Evolutionary conservation across 1,284 basidiomycete species (phyloP).

Genomic region (Kwoniella shivajii): DNA sequence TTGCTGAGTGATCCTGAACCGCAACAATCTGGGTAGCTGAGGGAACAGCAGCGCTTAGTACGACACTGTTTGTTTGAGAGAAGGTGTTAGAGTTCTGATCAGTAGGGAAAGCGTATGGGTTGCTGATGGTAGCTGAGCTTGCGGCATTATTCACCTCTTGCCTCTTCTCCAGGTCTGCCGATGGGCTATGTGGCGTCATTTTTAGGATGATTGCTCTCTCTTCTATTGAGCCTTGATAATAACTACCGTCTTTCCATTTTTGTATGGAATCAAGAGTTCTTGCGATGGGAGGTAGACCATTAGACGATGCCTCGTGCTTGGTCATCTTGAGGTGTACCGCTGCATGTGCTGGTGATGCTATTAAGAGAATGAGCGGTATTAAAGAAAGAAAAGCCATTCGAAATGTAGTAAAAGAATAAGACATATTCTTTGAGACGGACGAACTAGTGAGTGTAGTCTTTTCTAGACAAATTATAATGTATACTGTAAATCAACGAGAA

Average conservation of each 20-base stretch:
- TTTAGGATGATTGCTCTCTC: slow-evolving; percentile 1
- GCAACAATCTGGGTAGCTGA: too few species aligned
- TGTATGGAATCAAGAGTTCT: not conserved
- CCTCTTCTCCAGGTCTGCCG: not conserved
- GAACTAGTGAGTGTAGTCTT: too few species aligned
- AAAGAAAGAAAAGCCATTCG: not conserved
- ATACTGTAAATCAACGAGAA: too few species aligned
- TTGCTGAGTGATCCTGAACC: not conserved
- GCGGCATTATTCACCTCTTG: not conserved
- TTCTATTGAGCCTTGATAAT: not conserved
- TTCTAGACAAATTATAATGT: too few species aligned
- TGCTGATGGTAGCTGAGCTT: not conserved
- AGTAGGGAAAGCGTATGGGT: not conserved
- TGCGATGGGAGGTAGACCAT: not conserved
- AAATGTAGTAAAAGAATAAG: too few species aligned
- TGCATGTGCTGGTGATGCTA: not conserved
- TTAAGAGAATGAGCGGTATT: too few species aligned
- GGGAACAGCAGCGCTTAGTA: not conserved
- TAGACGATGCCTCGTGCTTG: not conserved
- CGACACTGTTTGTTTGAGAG: too few species aligned
- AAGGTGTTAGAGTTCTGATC: not conserved
- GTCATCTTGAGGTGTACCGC: slow-evolving; percentile 6
- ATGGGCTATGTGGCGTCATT: slow-evolving; percentile 1
- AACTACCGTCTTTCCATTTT: not conserved
- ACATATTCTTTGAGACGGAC: too few species aligned